A percentile compares a stretch with the other conserved stretches of the same genome.
Conservation (phyloP, 1,284 basidiomycete species). For the Austropuccinia psidii region DNA sequence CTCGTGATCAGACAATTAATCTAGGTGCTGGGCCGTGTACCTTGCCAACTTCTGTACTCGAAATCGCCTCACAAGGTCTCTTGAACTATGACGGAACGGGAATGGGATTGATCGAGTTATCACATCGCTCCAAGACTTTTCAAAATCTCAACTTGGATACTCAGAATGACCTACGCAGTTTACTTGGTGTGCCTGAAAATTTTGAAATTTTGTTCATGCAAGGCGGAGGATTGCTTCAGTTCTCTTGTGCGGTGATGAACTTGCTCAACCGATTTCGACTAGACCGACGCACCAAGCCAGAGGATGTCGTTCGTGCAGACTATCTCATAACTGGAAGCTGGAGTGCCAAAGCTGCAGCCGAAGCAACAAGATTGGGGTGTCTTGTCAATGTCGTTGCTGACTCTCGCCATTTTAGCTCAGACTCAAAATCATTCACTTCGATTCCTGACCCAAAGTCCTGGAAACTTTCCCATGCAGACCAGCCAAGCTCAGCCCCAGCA, state of each 20-base stretch:
- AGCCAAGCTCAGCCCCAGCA: slow-evolving; percentile 54
- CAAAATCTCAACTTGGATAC: slow-evolving; percentile 61
- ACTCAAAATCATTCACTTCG: slow-evolving; percentile 65
- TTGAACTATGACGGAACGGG: slow-evolving; percentile 80
- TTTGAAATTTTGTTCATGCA: slow-evolving; percentile 83
- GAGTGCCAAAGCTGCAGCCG: slow-evolving; percentile 75
- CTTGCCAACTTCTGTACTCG: slow-evolving; percentile 68
- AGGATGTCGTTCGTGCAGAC: slow-evolving; percentile 52
- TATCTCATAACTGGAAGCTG: slow-evolving; percentile 86
- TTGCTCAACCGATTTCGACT: slow-evolving; percentile 70
- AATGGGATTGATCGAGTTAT: slow-evolving; percentile 87
- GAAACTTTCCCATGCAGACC: slow-evolving; percentile 58
- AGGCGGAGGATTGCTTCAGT: slow-evolving; percentile 82
- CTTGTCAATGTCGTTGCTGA: slow-evolving; percentile 65
- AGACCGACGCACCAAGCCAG: slow-evolving; percentile 50
- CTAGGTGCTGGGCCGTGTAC: slow-evolving; percentile 87
- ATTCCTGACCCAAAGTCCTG: slow-evolving; percentile 68
- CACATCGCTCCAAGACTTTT: slow-evolving; percentile 85
- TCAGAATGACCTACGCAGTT: slow-evolving; percentile 56
- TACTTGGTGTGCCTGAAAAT: slow-evolving; percentile 71
- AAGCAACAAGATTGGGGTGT: slow-evolving; percentile 59
- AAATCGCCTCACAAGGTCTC: slow-evolving; percentile 66
- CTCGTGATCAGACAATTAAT: slow-evolving; percentile 61
- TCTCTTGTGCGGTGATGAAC: slow-evolving; percentile 81
- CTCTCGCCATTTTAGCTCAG: slow-evolving; percentile 57